Percentiles rank a stretch among this genome's conserved stretches.
phyloP scores from a whole-genome alignment of 108 stramenopile genomes.

The Nitzschia sp. region DNA sequence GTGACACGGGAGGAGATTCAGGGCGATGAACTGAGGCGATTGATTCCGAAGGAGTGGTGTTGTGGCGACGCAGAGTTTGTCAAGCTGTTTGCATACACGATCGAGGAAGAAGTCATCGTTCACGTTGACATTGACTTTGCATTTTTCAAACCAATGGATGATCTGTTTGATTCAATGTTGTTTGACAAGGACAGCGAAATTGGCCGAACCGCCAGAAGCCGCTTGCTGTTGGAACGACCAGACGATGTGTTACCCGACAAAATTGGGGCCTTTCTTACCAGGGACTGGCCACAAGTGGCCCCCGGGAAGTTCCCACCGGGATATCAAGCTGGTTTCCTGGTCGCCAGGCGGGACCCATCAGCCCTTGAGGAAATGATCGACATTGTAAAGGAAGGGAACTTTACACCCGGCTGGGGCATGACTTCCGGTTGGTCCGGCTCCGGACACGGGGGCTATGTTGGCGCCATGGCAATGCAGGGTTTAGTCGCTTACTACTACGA shows the following conservation, averaged over 20 bases:
- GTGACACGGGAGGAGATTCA: no score
- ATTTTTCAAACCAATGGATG: slow-evolving; percentile 49
- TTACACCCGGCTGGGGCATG: no score
- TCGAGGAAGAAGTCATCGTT: slow-evolving; percentile 7
- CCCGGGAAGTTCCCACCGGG: slow-evolving; percentile 42
- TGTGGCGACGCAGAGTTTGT: slow-evolving; percentile 39
- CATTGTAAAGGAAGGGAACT: slow-evolving; percentile 41
- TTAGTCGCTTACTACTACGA: no score
- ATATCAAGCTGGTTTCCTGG: slow-evolving; percentile 57
- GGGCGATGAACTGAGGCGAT: no score
- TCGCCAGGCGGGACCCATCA: slow-evolving; percentile 24
- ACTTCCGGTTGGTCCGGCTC: no score
- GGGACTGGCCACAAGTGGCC: slow-evolving; percentile 46
- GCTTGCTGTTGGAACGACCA: slow-evolving; percentile 41
- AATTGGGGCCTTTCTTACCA: slow-evolving; percentile 55
- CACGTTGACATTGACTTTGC: slow-evolving; percentile 43
- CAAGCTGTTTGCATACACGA: slow-evolving; percentile 29
- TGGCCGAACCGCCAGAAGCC: slow-evolving; percentile 29
- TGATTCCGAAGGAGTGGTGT: slow-evolving; percentile 6
- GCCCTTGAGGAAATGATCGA: slow-evolving; percentile 40
- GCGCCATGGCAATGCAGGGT: no score
- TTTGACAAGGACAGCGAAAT: slow-evolving; percentile 9
- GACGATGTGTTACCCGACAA: slow-evolving; percentile 39
- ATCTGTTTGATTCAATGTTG: slow-evolving; percentile 56
- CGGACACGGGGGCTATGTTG: no score